These are phyloP conservation scores for Pinus albicaulis DNA, from an alignment of 75 land plant genomes.

Conservation along the genomic window DNA sequence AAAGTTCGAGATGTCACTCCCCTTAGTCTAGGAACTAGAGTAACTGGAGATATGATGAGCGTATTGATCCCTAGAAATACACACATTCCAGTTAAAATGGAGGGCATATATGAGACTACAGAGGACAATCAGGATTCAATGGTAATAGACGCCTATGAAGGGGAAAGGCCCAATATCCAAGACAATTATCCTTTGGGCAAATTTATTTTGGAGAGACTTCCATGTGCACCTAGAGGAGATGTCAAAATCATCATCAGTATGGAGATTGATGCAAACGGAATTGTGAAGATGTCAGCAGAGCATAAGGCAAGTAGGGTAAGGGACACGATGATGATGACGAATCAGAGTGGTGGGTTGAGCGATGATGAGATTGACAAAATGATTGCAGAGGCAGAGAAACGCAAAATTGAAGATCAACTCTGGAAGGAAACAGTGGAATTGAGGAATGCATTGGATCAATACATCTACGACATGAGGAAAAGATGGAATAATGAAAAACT, in stretches of 20 bases:
- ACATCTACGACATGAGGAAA: too few species aligned
- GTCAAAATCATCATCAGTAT: slow-evolving; percentile 14
- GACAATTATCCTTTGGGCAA: slow-evolving; percentile 26
- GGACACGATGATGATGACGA: too few species aligned
- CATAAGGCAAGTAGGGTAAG: too few species aligned
- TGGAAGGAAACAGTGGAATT: too few species aligned
- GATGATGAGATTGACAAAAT: too few species aligned
- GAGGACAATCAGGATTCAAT: slow-evolving; percentile 25
- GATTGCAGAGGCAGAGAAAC: too few species aligned
- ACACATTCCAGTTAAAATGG: slow-evolving; percentile 32
- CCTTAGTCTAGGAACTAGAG: slow-evolving; percentile 18
- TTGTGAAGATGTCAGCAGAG: slow-evolving; percentile 24
- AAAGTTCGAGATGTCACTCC: slow-evolving; percentile 24
- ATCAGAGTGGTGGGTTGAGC: too few species aligned
- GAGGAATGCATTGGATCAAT: too few species aligned
- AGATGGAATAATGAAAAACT: too few species aligned
- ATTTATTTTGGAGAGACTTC: slow-evolving; percentile 21
- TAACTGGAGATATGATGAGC: slow-evolving; percentile 21
- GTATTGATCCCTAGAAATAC: slow-evolving; percentile 35
- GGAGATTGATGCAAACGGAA: slow-evolving; percentile 12
- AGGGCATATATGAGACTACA: not conserved
- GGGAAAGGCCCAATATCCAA: slow-evolving; percentile 21
- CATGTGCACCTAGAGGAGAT: slow-evolving; percentile 15
- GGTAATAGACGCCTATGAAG: slow-evolving; percentile 22
- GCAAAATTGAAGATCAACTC: too few species aligned